Base-by-base conservation (phyloP, 2,329 filamentous ascomycete genomes). In the Phialophora expanda region DNA sequence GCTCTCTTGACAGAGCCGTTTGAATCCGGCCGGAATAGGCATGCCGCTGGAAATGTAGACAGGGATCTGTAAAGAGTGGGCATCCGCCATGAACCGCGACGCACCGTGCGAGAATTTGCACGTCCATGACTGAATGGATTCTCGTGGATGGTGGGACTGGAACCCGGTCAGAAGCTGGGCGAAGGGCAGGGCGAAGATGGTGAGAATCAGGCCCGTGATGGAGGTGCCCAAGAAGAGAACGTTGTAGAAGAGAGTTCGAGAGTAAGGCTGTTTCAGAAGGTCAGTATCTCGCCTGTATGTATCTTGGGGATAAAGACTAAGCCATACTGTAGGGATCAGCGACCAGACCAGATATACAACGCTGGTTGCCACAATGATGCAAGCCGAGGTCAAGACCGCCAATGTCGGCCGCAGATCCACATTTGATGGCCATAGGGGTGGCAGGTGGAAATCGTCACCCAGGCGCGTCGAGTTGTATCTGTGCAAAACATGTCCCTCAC, bases 361-460 rank as follows among this genome's bases (percentile, higher is more conserved):
- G 54, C 50, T 68, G 44, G 78, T 68, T 24, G 66, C 57, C 76
- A 41, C 70, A 50, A 80, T 73, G 5, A 81, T 72, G n/a, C 72
- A 73, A 5, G 77, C 78, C 54, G 77, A 77, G 2, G 75, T 70
- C 38, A 82, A 66, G 0, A 76, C 68, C 17, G 76, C 77, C 20
- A 77, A 72, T 0, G 77, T 78, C 12, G 79, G 78, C 24, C 77
- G 76, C 11, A 79, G 34, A 65, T 81, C 78, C 55, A 81, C 69
- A 63, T 80, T 77, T 62, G 76, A 62, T 3, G 80, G 79, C 80
- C 80, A 82, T 1, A 81, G 73, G 24, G 75, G 72, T 17, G 58
- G 58, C 5, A 82, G 70, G 50, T 76, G 74, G 17, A 73, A 71
- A 24, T 71, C 66, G 8, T 73, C 72, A 65, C 75, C 79, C 22